A percentile compares a stretch with the other conserved stretches of the same genome.
phyloP scores from a whole-genome alignment of 306 rosid species.

The Purshia tridentata region DNA sequence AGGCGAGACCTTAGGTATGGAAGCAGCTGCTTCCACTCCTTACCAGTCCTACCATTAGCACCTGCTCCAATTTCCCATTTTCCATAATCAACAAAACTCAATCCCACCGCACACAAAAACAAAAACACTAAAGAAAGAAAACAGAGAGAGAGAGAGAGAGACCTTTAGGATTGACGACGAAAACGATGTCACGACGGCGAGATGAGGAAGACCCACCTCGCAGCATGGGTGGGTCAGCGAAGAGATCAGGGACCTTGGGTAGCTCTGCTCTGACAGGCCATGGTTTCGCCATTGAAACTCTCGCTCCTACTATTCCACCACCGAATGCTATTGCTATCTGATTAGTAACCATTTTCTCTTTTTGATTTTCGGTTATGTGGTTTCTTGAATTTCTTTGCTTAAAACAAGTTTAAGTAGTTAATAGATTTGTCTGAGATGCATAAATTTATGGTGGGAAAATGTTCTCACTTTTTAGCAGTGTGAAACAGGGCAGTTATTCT shows the following conservation, averaged over 20 bases:
- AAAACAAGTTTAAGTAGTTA: conserved; percentile 5
- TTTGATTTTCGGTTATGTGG: neutral
- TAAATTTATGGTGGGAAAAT: neutral
- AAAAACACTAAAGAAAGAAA: conserved; percentile 10
- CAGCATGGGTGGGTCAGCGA: conserved; percentile 31
- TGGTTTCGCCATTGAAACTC: conserved; percentile 45
- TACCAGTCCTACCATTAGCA: conserved; percentile 84
- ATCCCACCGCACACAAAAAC: neutral
- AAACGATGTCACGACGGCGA: conserved; percentile 72
- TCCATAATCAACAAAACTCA: conserved; percentile 18
- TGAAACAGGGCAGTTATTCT: conserved; percentile 6
- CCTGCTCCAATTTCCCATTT: conserved; percentile 47
- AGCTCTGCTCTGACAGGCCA: conserved; percentile 58
- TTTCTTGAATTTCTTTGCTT: neutral
- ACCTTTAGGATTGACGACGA: conserved; percentile 91
- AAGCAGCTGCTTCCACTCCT: conserved; percentile 88
- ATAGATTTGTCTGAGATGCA: neutral
- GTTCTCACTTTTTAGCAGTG: neutral
- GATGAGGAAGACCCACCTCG: conserved; percentile 53
- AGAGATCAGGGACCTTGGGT: conserved; percentile 54
- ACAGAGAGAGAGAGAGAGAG: conserved; percentile 15
- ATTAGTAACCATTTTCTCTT: conserved; percentile 23
- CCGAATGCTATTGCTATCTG: conserved; percentile 65
- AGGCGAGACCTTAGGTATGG: conserved; percentile 84
- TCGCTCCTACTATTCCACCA: conserved; percentile 28